Evolutionary conservation across 345 rosid genomes (phyloP).

Genomic region (Citrus inodora): DNA sequence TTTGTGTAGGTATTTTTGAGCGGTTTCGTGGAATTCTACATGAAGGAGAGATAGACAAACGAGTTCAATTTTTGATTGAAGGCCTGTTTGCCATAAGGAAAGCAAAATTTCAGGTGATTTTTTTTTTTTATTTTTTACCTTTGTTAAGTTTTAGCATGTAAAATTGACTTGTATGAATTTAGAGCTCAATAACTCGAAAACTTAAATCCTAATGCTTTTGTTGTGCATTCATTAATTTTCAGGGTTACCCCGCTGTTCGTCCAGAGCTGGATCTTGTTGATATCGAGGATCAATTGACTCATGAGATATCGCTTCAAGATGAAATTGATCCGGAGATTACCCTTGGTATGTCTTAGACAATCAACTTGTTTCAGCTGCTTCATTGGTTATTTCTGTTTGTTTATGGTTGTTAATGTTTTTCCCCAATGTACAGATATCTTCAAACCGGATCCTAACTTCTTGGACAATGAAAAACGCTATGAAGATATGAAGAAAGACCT

Average conservation of each 20-base stretch:
- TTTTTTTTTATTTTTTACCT: neutral
- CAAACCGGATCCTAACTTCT: constrained; percentile 71
- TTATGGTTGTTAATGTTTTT: constrained; percentile 13
- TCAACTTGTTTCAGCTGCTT: neutral
- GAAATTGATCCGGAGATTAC: constrained; percentile 66
- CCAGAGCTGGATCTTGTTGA: constrained; percentile 93
- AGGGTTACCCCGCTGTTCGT: constrained; percentile 95
- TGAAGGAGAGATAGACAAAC: constrained; percentile 95
- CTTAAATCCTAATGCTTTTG: constrained; percentile 4
- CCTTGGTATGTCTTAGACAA: constrained; percentile 55
- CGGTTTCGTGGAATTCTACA: constrained; percentile 92
- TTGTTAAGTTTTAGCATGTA: neutral
- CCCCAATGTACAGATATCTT: constrained; percentile 53
- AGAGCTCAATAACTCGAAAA: neutral
- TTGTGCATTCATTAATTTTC: constrained; percentile 22
- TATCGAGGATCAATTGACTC: constrained; percentile 77
- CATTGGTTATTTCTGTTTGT: neutral
- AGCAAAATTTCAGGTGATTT: constrained; percentile 80
- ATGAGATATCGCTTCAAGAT: constrained; percentile 80
- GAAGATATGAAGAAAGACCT: constrained; percentile 87
- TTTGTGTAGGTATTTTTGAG: constrained; percentile 76
- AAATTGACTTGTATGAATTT: neutral
- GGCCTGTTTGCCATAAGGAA: constrained; percentile 77
- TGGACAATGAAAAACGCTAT: constrained; percentile 81
- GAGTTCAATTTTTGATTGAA: constrained; percentile 91